A percentile compares a stretch with the other conserved stretches of the same genome.
phyloP scores from a whole-genome alignment of 2,329 filamentous ascomycete species.

The Fusarium sp. region DNA sequence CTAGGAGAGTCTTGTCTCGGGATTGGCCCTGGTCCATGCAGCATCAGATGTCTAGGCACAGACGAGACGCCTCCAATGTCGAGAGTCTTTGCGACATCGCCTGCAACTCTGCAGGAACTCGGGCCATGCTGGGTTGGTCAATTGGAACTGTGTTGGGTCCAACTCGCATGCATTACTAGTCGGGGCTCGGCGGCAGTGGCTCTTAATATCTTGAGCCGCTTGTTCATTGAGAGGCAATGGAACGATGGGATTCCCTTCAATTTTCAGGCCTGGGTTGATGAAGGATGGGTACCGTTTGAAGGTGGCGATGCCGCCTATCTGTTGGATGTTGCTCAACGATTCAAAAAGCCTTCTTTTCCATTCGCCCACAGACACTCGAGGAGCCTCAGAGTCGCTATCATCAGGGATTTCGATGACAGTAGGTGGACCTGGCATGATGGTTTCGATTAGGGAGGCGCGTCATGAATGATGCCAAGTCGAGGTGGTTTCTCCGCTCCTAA shows the following conservation, averaged over 20 bases:
- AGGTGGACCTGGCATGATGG: background rate
- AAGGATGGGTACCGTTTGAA: constrained; percentile 19
- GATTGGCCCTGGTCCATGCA: constrained; percentile 15
- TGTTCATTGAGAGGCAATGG: constrained; percentile 22
- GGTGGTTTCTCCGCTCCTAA: background rate
- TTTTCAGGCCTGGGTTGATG: constrained; percentile 24
- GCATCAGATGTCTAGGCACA: constrained; percentile 7
- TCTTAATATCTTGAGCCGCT: constrained; percentile 16
- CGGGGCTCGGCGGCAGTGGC: background rate
- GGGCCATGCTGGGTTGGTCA: constrained; percentile 24
- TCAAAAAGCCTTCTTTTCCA: constrained; percentile 16
- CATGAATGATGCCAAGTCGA: background rate
- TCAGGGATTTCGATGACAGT: constrained; percentile 10
- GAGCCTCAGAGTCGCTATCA: background rate
- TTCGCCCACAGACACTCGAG: background rate
- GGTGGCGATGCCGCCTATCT: background rate
- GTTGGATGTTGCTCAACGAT: constrained; percentile 10
- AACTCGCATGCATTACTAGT: constrained; percentile 23
- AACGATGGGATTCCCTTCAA: constrained; percentile 7
- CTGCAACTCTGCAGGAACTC: constrained; percentile 2
- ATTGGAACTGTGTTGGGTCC: constrained; percentile 15
- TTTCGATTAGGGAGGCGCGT: background rate
- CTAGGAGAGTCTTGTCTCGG: background rate
- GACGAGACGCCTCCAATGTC: background rate
- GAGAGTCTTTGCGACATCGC: background rate